Base-by-base conservation (phyloP, 2,329 filamentous ascomycete genomes). In the Ascochyta clinopodiicola region DNA sequence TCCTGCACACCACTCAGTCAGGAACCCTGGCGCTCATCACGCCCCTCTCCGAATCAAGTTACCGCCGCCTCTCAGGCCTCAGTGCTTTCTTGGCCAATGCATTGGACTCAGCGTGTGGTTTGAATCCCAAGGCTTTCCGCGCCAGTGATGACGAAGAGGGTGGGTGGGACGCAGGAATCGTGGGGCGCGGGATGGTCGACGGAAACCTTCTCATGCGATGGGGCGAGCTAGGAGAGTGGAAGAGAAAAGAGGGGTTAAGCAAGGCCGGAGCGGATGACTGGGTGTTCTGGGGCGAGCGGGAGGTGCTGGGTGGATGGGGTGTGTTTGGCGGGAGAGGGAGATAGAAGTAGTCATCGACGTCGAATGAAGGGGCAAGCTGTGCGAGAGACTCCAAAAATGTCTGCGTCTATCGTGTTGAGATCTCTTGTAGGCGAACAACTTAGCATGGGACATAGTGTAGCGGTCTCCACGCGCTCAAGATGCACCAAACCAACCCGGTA, bases 71-170 rank as follows among this genome's bases (percentile, higher is more conserved):
- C 3, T 88, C 88, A 4, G 91, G 91, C 1, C 81, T 99, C 4
- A 86, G 93, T 42, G 90, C 88, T 4, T 92, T 96, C 71, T 82
- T 99, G 1, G 82, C 88, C 8, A 90, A 87, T 31, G 87, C 88
- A 0, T 83, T 97, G 7, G 87, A 91, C 38, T 88, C 92, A 60
- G 79, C 89, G 4, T 91, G 88, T 7, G 92, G 91, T 0, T 81
- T 97, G 44, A 98, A 98, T 75, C 89, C 92, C 2, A 87, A 90
- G 51, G 91, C 88, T 0, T 91, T 94, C 77, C 84, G 95, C 13
- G 80, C 85, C 67, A 72, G 79, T 19, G 80, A 81, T 34, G 77
- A 73, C 4, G 79, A 78, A 39, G 59, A 69, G 5, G 71, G 70
- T 0, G 68, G 67, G 0, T 68, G 66, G 66, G 66, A 68, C 36